These are phyloP conservation scores for Cladosporium sp. DNA, from an alignment of 2,329 filamentous ascomycete species.

Conservation along the genomic window DNA sequence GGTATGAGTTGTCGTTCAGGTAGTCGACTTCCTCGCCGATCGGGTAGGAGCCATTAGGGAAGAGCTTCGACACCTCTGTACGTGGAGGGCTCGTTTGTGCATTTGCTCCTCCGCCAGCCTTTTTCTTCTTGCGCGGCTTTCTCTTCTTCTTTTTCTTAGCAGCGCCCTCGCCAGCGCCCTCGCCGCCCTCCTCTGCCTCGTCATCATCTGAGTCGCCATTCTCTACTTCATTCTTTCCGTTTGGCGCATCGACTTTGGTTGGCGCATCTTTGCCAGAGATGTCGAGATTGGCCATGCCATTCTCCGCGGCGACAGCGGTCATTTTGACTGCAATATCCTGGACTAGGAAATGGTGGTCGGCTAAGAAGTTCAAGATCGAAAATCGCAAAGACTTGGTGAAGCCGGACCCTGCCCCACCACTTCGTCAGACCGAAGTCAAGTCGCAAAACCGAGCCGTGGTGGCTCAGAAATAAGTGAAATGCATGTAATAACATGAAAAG, in stretches of 20 bases:
- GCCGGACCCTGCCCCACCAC: constrained; percentile 2
- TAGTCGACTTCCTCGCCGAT: constrained; percentile 45
- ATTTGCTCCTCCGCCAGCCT: constrained; percentile 29
- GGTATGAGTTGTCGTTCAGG: constrained; percentile 41
- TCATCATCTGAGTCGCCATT: constrained; percentile 35
- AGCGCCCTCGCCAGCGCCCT: constrained; percentile 29
- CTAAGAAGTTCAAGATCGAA: constrained; percentile 3
- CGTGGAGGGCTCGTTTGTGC: constrained; percentile 45
- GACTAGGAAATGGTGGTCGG: not conserved
- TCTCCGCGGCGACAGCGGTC: constrained; percentile 27
- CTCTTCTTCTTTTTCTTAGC: constrained; percentile 45
- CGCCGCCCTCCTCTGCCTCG: constrained; percentile 30
- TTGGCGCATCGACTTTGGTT: constrained; percentile 17
- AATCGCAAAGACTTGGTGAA: not conserved
- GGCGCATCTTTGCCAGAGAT: constrained; percentile 18
- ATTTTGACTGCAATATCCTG: constrained; percentile 14
- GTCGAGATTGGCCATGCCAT: constrained; percentile 24
- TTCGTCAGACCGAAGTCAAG: not conserved
- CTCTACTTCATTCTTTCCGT: constrained; percentile 28
- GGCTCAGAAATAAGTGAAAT: no score
- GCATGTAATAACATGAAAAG: no score
- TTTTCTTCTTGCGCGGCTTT: constrained; percentile 38
- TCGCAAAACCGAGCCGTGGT: no score
- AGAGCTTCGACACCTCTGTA: constrained; percentile 44
- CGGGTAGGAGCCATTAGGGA: constrained; percentile 42